Evolutionary conservation across 1,284 basidiomycete species (phyloP), one percentile per base, ranked within the genome.

Genomic region (Mycena citricolor): DNA sequence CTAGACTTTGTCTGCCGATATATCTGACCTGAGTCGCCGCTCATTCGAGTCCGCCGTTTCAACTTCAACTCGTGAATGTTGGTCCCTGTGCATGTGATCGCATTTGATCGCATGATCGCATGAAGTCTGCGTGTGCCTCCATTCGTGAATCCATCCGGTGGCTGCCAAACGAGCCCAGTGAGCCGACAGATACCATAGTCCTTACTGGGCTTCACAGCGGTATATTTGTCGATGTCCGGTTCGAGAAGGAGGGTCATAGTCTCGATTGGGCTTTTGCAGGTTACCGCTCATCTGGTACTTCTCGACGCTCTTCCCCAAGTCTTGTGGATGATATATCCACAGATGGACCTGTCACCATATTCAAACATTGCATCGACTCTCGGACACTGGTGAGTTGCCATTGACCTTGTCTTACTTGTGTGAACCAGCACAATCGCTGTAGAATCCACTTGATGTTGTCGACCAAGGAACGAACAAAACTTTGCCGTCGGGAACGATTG

Each of bases 201-300:
- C 44, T 66, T 11, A 63, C 60, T 17, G 61, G 59, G 2, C 49
- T 49, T 2, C 52, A 52, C 12, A 57, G 48, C 21, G 60, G 62
- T 25, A 54, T 57, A 24, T 66, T 66, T 35, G 38, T 66, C 1
- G 66, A 68, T 44, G 59, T 60, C 3, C 56, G 65, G 8, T 68
- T 65, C 23, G 32, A 60, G 16, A 62, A 60, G 38, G 50, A 50
- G 12, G 45, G 52, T 4, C 30, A 46, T 5, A 42, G 52, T 10
- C 49, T 66, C 8, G 63, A 67, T 28, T 68, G 64, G 66, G 66
- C 60, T 1, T 61, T 66, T 47, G 65, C 65, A 16, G 66, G 66
- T 20, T 62, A 61, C 49, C 56, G 63, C 16, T 48, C 48, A 3
- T 52, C 46, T n/a, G 52, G 61, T 56, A 28, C 13, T 28, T 21